These are phyloP conservation scores for Elaeis guineensis DNA, from an alignment of 176 grass and related monocot species.

Conservation along the genomic window DNA sequence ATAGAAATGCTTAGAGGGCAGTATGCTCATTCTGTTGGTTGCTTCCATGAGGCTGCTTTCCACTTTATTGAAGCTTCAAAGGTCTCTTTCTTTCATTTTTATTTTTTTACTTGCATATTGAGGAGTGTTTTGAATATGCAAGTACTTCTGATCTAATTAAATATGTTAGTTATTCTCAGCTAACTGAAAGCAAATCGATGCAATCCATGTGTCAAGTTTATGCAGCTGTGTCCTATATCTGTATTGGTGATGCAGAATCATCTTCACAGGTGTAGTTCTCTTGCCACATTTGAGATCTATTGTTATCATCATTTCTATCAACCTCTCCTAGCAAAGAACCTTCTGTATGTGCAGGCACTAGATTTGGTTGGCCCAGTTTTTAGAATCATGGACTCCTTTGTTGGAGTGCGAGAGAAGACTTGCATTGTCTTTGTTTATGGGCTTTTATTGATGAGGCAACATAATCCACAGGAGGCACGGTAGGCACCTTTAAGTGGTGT, in stretches of 20 bases:
- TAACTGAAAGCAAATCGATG: constrained; percentile 79
- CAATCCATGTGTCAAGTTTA: constrained; percentile 98
- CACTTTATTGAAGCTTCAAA: constrained; percentile 83
- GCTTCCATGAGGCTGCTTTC: constrained; percentile 81
- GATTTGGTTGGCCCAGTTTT: constrained; percentile 88
- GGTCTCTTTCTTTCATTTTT: constrained; percentile 18
- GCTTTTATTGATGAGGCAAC: constrained; percentile 89
- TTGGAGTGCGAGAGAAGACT: constrained; percentile 88
- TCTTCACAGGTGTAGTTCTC: constrained; percentile 55
- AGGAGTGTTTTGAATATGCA: too few species aligned
- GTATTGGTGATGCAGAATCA: constrained; percentile 82
- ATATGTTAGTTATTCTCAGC: constrained; percentile 30
- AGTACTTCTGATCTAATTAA: too few species aligned
- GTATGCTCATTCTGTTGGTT: constrained; percentile 94
- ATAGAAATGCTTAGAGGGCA: constrained; percentile 88
- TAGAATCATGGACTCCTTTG: constrained; percentile 91
- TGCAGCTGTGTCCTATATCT: constrained; percentile 87
- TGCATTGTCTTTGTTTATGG: constrained; percentile 94
- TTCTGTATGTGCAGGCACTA: constrained; percentile 42
- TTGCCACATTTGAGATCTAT: not conserved
- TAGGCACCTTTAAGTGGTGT: constrained; percentile 20
- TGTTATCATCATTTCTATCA: not conserved
- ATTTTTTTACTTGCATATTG: not conserved
- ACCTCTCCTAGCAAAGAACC: not conserved
- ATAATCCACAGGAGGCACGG: constrained; percentile 93